Conservation (phyloP, 768 basidiomycete genomes). For the Tylopilus felleus region DNA sequence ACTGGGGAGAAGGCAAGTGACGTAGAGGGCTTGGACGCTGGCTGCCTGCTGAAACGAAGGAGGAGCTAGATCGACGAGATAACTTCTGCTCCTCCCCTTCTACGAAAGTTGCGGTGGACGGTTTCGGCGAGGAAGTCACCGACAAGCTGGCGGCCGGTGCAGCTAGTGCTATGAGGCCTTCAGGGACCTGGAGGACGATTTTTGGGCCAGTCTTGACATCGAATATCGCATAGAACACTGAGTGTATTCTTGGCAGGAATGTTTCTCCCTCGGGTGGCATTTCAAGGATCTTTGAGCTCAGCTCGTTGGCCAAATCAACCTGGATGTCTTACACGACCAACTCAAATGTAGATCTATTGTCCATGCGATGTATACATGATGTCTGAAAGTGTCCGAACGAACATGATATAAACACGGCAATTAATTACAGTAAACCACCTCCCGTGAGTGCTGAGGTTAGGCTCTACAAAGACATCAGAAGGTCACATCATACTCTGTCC, state of each 20-base stretch:
- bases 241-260: slow-evolving; percentile 74
- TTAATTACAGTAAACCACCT: neutral
- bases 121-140: slow-evolving; percentile 34
- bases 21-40: slow-evolving; percentile 42
- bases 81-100: slow-evolving; percentile 36
- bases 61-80: slow-evolving; percentile 53
- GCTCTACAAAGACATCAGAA: slow-evolving; percentile 19
- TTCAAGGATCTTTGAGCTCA: neutral
- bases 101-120: slow-evolving; percentile 27
- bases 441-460: slow-evolving; percentile 17
- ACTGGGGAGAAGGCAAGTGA: slow-evolving; percentile 41
- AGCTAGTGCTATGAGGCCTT: slow-evolving; percentile 68
- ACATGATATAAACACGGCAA: neutral
- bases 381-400: slow-evolving; percentile 5
- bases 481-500: neutral
- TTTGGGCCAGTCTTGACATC: slow-evolving; percentile 83
- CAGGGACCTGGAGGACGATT: slow-evolving; percentile 92
- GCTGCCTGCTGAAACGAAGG: slow-evolving; percentile 45
- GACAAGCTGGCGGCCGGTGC: slow-evolving; percentile 30
- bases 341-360: slow-evolving; percentile 7
- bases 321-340: neutral
- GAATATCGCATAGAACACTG: slow-evolving; percentile 93
- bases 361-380: slow-evolving; percentile 20
- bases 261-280: slow-evolving; percentile 57
- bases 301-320: neutral